A percentile compares a stretch with the other conserved stretches of the same genome.
These are phyloP conservation scores for Kluyveromyces nonfermentans DNA, from an alignment of 805 yeast species.

Conservation along the genomic window DNA sequence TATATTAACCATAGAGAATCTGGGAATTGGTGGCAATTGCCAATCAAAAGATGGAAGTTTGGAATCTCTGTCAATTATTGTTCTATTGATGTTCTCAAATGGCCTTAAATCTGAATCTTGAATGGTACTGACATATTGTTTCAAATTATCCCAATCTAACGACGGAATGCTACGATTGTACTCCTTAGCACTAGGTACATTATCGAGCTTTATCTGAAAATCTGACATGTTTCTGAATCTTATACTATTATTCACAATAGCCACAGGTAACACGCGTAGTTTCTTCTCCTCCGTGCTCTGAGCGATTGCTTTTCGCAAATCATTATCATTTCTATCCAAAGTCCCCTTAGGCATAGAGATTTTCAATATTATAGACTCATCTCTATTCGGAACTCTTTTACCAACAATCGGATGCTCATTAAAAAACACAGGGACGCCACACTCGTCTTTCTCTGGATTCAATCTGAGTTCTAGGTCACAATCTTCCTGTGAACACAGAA, in stretches of 20 bases:
- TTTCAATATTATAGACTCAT: conserved; percentile 51
- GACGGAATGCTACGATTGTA: conserved; percentile 22
- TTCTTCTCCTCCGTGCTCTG: conserved; percentile 26
- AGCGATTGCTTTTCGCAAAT: conserved; percentile 36
- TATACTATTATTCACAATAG: conserved; percentile 56
- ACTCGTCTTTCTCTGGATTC: conserved; percentile 33
- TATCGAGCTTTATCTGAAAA: conserved; percentile 62
- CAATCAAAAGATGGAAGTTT: conserved; percentile 20
- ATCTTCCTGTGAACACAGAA: conserved; percentile 26
- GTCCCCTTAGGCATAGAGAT: conserved; percentile 50
- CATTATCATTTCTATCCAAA: conserved; percentile 33
- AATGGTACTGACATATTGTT: conserved; percentile 25
- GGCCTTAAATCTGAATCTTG: conserved; percentile 33
- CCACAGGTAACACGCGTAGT: conserved; percentile 48
- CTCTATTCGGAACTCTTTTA: conserved; percentile 32
- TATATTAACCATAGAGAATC: conserved; percentile 63
- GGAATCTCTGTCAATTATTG: conserved; percentile 17
- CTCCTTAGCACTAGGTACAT: conserved; percentile 40
- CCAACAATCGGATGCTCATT: conserved; percentile 59
- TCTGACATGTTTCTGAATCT: conserved; percentile 82
- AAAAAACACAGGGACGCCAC: conserved; percentile 28
- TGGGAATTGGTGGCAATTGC: conserved; percentile 73
- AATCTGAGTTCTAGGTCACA: conserved; percentile 23
- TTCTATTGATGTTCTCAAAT: conserved; percentile 26
- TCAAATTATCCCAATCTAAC: conserved; percentile 25